Evolutionary conservation across 2,329 filamentous ascomycete genomes (phyloP), one percentile per base, ranked within the genome.

Genomic region (Botrytis deweyae): DNA sequence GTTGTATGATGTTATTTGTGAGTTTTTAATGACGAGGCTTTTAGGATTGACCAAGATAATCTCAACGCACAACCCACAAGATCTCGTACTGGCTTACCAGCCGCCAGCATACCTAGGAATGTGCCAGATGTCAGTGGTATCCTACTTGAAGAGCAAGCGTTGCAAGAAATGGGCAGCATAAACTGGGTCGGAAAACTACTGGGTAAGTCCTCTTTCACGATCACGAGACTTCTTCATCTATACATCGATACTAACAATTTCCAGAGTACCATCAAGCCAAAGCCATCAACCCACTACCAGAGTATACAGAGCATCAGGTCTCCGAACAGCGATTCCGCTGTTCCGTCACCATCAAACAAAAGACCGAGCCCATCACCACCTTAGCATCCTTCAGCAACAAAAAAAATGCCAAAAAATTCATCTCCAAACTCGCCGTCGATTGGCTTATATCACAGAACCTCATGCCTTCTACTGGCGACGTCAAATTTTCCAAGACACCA

Each of bases 151-250:
- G 46, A 72, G 14, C 42, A 63, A 33, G 78, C 77, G 22, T 33
- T 78, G 8, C 44, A 75, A 16, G 77, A 78, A 25, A 74, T 80
- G 25, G 79, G 79, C 18, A 68, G 70, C n/a, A 77, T 42, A 9
- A 80, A 81, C 65, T 81, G 80, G 80, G 74, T 81, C 61, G 79
- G 78, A 49, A 78, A 64, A 70, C 73, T 81, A 14, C 68, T 75
- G 8, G 79, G 80, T 80, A 69, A 69, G 70, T 40, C 38, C 29
- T 42, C 44, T 62, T 40, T 33, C 62, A 44, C 52, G 10, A 52
- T 33, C 62, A 44, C 52, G n/a, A 29, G 36, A 20, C 58, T 9
- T 40, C 8, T 20, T 44, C n/a, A 72, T 52, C 38, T 49, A 58
- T 25, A 20, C 5, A 68, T 36, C 10, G n/a, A 58, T 58, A 18